Evolutionary conservation across 1,284 basidiomycete species (phyloP).

Genomic region (Porodaedalea pini): DNA sequence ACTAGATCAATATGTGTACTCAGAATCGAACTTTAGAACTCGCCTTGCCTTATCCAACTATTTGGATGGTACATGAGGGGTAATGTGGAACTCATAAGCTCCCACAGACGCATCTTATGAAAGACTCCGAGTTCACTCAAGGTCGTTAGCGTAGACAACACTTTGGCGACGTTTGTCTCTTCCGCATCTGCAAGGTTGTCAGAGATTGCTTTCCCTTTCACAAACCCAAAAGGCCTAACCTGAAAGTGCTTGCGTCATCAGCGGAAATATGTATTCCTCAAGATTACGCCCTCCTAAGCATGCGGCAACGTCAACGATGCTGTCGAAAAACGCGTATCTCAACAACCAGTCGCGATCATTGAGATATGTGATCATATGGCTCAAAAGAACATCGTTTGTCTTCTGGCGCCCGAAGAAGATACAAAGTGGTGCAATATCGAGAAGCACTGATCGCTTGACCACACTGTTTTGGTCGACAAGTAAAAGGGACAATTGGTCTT

Average conservation of each 20-base stretch:
- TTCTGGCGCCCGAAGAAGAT: conserved; percentile 90
- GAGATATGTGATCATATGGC: conserved; percentile 98
- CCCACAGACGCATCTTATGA: conserved; percentile 91
- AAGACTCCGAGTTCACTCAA: conserved; percentile 85
- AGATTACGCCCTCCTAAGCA: conserved; percentile 85
- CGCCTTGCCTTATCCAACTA: conserved; percentile 92
- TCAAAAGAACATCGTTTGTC: conserved; percentile 92
- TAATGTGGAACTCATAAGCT: conserved; percentile 81
- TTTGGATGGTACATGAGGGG: conserved; percentile 96
- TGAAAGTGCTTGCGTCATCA: conserved; percentile 91
- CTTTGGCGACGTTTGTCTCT: conserved; percentile 88
- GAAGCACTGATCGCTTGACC: conserved; percentile 72
- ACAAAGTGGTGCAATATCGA: conserved; percentile 84
- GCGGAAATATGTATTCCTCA: conserved; percentile 87
- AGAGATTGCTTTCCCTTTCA: conserved; percentile 1
- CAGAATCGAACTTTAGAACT: conserved; percentile 17
- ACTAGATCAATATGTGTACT: background rate
- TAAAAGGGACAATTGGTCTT: conserved; percentile 82
- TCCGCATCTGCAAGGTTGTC: conserved; percentile 70
- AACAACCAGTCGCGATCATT: conserved; percentile 95
- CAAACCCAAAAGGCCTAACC: conserved; percentile 47
- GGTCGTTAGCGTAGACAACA: conserved; percentile 80
- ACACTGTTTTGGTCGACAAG: conserved; percentile 74
- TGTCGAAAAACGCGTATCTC: conserved; percentile 90
- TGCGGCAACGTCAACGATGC: conserved; percentile 90